Evolutionary conservation across 2,329 filamentous ascomycete species (phyloP), one percentile per base, ranked within the genome.

Genomic region (Fusarium sambucinum): DNA sequence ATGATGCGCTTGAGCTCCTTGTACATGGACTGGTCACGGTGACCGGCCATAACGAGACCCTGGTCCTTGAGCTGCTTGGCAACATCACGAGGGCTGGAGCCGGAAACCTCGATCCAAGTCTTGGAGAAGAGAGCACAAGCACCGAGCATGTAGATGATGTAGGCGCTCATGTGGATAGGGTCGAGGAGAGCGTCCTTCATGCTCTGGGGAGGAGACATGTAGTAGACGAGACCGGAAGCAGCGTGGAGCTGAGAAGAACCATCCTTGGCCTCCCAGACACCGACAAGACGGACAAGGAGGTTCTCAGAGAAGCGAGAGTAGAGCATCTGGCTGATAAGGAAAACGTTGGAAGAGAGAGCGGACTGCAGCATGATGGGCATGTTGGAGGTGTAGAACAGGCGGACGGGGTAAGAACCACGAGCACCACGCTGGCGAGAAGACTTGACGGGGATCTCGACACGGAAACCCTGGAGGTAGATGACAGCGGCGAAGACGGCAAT

Each of bases 301-400:
- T 99, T 99, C 85, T 99, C 96, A 46, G 94, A 96, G 87, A 99
- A 98, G 81, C 95, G 94, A 68, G 93, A 97, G 90, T 97, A 98
- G 73, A 99, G 90, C 94, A 98, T 98, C 87, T 99, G 96, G 80
- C 92, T 96, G 85, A 99, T 94, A 71, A 99, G 86, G 90, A 99
- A 99, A 83, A 99, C 89, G 87, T 99, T 99, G 87, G 95, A 97
- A 73, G 93, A 97, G 74, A 99, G 89, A 74, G 96, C 96, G 47
- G 95, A 98, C 86, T 99, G 96, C 81, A 99, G 88, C 96, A 99
- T 99, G 84, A 99, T 99, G 79, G 96, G 96, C 96, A 99, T 99
- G 91, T 99, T 99, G 81, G 94, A 97, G 79, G 96, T 99, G 86
- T 99, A 99, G 90, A 99, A 99, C 63, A 99, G 92, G 78, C 96